Conservation (phyloP, 495 filamentous ascomycete species). For the Neurospora sp. region DNA sequence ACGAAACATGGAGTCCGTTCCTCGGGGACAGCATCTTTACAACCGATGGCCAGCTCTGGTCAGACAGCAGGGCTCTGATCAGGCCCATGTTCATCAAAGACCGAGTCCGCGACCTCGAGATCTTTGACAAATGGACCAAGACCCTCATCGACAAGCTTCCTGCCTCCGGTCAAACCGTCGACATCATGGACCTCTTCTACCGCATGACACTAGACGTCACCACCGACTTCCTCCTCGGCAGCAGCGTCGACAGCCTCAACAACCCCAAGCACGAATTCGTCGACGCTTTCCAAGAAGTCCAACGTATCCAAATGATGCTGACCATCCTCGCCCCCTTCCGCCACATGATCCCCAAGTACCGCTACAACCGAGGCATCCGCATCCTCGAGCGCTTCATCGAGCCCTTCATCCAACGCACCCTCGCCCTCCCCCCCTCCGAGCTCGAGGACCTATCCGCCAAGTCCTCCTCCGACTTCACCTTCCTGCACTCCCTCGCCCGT, state of each 20-base stretch:
- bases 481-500: constrained; percentile 38
- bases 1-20: constrained; percentile 42
- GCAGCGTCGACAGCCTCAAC: constrained; percentile 40
- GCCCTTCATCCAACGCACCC: constrained; percentile 41
- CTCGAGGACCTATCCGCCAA: constrained; percentile 36
- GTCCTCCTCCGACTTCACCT: constrained; percentile 32
- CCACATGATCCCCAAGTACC: constrained; percentile 28
- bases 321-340: constrained; percentile 36
- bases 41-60: constrained; percentile 46
- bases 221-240: constrained; percentile 49
- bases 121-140: constrained; percentile 41
- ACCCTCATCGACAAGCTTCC: constrained; percentile 32
- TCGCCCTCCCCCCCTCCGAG: constrained; percentile 38
- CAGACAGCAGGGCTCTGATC: constrained; percentile 41
- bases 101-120: constrained; percentile 33
- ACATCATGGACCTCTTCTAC: constrained; percentile 45
- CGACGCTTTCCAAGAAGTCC: constrained; percentile 43
- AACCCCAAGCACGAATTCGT: constrained; percentile 43
- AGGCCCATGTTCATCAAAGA: constrained; percentile 50
- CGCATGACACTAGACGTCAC: constrained; percentile 48
- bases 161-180: constrained; percentile 30
- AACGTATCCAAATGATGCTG: constrained; percentile 37
- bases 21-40: constrained; percentile 51
- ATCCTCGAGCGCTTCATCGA: constrained; percentile 41
- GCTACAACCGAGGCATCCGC: constrained; percentile 34